Evolutionary conservation across 306 rosid genomes (phyloP), one percentile per base, ranked within the genome.

Genomic region (Trifolium fragiferum): DNA sequence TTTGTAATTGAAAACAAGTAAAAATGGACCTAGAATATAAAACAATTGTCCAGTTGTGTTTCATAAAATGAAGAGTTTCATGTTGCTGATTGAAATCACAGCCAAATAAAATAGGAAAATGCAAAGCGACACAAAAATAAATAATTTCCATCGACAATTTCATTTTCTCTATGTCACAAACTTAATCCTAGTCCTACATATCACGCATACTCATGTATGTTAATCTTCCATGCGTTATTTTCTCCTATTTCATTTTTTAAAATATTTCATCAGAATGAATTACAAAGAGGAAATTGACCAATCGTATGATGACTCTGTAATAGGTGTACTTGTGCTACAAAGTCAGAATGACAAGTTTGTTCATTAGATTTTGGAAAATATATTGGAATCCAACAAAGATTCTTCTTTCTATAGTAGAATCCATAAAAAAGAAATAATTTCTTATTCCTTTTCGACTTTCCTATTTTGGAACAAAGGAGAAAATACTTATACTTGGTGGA

Each of bases 81-180:
- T 53, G 69, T 33, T 18, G 50, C 69, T 18, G 59, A 67, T 66
- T 35, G 54, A 66, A 35, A 71, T 51, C 55, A 58, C 57, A 40
- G 60, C 53, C 40, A 76, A 66, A 57, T 46, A 75, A 49, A 66
- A 79, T 66, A 41, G 18, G 64, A 18, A 76, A 51, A 59, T 59
- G 65, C 73, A 66, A 71, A 44, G 41, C 14, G 47, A 65, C n/a
- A 51, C 61, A 50, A 35, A 59, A 11, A 73, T 65, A 65, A 30
- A 62, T 4, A 27, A 15, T 13, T 47, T 63, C 43, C 19, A 72
- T 38, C 30, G 0, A 33, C 10, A 14, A 20, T 16, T 65, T 40
- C 50, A 15, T 37, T 49, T 37, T 41, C 18, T 18, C 15, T 5
- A 4, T n/a, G n/a, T 49, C 23, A 15, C 33, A 23, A n/a, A 49